A percentile compares a stretch with the other conserved stretches of the same genome.
These are phyloP conservation scores for Candida nanaspora DNA, from an alignment of 805 yeast genomes.

Conservation along the genomic window DNA sequence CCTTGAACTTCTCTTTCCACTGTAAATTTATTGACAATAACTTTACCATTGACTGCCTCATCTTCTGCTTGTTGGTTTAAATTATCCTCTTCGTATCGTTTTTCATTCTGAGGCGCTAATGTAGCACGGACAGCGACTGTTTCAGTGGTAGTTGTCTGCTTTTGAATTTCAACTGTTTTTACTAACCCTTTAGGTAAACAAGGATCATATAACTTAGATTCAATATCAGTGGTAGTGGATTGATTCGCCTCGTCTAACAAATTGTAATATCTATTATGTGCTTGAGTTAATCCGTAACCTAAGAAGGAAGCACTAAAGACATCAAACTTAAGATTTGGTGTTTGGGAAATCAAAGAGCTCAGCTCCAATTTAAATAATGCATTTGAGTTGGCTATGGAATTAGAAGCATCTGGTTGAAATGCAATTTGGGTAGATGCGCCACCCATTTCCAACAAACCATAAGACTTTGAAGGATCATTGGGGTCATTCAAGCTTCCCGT, in stretches of 20 bases:
- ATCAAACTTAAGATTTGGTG: conserved; percentile 25
- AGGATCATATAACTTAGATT: conserved; percentile 35
- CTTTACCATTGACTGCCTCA: not conserved
- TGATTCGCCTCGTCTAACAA: conserved; percentile 8
- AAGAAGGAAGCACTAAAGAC: conserved; percentile 50
- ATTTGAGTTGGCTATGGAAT: conserved; percentile 35
- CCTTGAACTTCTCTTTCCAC: conserved; percentile 32
- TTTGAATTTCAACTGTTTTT: conserved; percentile 4
- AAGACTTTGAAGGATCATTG: conserved; percentile 33
- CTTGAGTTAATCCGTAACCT: conserved; percentile 56
- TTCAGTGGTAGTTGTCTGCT: conserved; percentile 1
- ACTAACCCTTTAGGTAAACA: conserved; percentile 45
- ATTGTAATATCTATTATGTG: conserved; percentile 37
- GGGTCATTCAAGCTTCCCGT: conserved; percentile 33
- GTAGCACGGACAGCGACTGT: not conserved
- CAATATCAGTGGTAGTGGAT: conserved; percentile 6
- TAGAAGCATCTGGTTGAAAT: conserved; percentile 48
- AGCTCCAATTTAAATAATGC: conserved; percentile 40
- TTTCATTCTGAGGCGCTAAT: not conserved
- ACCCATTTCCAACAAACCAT: conserved; percentile 56
- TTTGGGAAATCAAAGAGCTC: conserved; percentile 22
- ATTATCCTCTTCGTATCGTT: not conserved
- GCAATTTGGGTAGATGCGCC: conserved; percentile 63
- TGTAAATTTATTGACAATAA: not conserved
- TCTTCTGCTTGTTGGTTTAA: conserved; percentile 9